These are phyloP conservation scores for Yamadazyma paraphyllophila DNA, from an alignment of 805 yeast genomes.

Conservation along the genomic window DNA sequence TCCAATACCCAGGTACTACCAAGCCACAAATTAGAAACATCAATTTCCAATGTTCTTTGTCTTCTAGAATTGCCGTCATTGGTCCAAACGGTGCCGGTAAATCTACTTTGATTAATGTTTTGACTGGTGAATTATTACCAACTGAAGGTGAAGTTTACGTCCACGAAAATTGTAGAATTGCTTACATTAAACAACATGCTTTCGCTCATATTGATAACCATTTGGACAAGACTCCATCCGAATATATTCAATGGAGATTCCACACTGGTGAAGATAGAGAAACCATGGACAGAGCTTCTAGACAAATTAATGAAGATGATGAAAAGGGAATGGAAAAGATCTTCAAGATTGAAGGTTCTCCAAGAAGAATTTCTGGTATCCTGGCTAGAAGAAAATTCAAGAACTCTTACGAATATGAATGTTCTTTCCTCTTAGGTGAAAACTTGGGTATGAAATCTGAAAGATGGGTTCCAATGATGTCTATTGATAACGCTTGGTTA, in stretches of 20 bases:
- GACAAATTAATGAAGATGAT: conserved; percentile 95
- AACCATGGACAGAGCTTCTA: conserved; percentile 99
- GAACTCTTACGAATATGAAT: conserved; percentile 99
- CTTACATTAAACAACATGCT: conserved; percentile 99
- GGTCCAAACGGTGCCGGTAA: conserved; percentile 99
- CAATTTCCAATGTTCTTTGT: conserved; percentile 97
- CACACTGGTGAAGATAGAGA: conserved; percentile 99
- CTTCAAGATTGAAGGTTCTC: conserved; percentile 98
- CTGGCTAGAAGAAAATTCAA: conserved; percentile 99
- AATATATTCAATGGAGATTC: conserved; percentile 99
- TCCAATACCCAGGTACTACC: conserved; percentile 99
- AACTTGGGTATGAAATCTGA: conserved; percentile 98
- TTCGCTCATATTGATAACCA: conserved; percentile 99
- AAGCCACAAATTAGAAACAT: conserved; percentile 92
- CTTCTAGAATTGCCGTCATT: conserved; percentile 99
- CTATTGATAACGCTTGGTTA: conserved; percentile 99
- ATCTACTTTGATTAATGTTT: conserved; percentile 96
- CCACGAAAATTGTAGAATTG: conserved; percentile 99
- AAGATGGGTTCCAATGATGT: conserved; percentile 99
- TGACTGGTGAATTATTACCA: conserved; percentile 99
- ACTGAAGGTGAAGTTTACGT: conserved; percentile 98
- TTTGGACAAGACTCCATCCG: conserved; percentile 99
- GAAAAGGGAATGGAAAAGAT: conserved; percentile 99
- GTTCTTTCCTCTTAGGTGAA: conserved; percentile 96
- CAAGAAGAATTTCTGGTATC: conserved; percentile 94